These are phyloP conservation scores for Phytopythium helicoides DNA, from an alignment of 352 stramenopile species.

Conservation along the genomic window DNA sequence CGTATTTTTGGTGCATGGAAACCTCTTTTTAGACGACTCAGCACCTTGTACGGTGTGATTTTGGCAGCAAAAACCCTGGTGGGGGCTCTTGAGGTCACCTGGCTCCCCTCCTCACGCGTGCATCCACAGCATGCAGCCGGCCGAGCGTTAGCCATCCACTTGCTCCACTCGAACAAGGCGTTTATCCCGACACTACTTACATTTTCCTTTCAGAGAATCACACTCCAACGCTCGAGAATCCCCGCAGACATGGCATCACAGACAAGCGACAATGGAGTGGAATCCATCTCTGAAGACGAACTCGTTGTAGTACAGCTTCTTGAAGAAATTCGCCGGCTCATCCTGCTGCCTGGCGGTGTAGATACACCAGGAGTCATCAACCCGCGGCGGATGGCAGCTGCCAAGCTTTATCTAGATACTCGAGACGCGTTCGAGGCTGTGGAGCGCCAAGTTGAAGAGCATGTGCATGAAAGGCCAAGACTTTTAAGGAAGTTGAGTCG, in stretches of 20 bases:
- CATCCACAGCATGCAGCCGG: no score
- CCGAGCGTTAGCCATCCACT: no score
- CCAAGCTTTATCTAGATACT: constrained; percentile 75
- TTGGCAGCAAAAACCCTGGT: no score
- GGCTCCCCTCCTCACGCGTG: no score
- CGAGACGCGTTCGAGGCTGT: constrained; percentile 71
- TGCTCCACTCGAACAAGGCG: no score
- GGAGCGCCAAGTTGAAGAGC: constrained; percentile 50
- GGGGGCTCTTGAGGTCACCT: no score
- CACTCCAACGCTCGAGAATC: no score
- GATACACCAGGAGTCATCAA: constrained; percentile 19
- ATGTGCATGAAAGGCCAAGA: constrained; percentile 37
- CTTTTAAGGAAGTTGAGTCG: constrained; percentile 57
- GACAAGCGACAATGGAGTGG: neutral
- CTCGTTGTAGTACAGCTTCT: constrained; percentile 67
- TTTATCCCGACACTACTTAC: no score
- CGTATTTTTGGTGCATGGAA: no score
- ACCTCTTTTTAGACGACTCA: no score
- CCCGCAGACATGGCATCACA: neutral
- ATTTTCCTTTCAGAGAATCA: no score
- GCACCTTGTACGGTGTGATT: no score
- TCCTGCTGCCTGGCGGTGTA: constrained; percentile 18
- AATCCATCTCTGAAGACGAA: constrained; percentile 28
- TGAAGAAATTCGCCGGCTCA: constrained; percentile 60
- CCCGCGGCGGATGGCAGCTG: constrained; percentile 47